Evolutionary conservation across 371 early-diverging fungal species (phyloP).

Genomic region (Chytridium lagenaria): DNA sequence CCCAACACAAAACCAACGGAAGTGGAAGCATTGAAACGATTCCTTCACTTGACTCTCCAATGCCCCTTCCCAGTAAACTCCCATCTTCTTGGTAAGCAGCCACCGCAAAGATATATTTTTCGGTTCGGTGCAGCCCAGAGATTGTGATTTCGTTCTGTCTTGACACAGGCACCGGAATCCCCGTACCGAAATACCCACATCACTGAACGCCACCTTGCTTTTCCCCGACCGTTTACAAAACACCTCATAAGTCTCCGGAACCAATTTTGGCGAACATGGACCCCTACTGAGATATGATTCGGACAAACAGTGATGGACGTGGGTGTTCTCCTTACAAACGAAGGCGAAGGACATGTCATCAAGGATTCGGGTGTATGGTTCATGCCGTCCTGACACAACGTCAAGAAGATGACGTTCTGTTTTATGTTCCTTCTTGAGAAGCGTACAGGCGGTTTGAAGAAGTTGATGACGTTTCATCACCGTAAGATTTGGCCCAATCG

Average conservation of each 20-base stretch:
- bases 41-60: slow-evolving; percentile 33
- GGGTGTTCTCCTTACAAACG: slow-evolving; percentile 44
- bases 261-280: slow-evolving; percentile 11
- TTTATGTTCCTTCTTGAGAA: slow-evolving; percentile 16
- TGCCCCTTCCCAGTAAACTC: slow-evolving; percentile 35
- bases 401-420: slow-evolving; percentile 30
- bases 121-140: slow-evolving; percentile 34
- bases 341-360: slow-evolving; percentile 42
- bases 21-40: slow-evolving; percentile 42
- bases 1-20: slow-evolving; percentile 45
- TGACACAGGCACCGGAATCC: slow-evolving; percentile 19
- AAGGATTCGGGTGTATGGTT: background rate
- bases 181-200: slow-evolving; percentile 37
- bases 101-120: slow-evolving; percentile 41
- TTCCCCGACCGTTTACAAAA: slow-evolving; percentile 30
- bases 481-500: slow-evolving; percentile 26
- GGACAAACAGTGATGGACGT: slow-evolving; percentile 41
- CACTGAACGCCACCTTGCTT: slow-evolving; percentile 33
- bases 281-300: slow-evolving; percentile 37
- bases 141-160: slow-evolving; percentile 36
- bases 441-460: slow-evolving; percentile 28
- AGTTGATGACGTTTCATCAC: slow-evolving; percentile 22
- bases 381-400: background rate
- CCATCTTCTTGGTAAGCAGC: slow-evolving; percentile 40
- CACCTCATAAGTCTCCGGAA: slow-evolving; percentile 36